Evolutionary conservation across 2,329 filamentous ascomycete species (phyloP).

Genomic region (Diaporthe ilicicola): DNA sequence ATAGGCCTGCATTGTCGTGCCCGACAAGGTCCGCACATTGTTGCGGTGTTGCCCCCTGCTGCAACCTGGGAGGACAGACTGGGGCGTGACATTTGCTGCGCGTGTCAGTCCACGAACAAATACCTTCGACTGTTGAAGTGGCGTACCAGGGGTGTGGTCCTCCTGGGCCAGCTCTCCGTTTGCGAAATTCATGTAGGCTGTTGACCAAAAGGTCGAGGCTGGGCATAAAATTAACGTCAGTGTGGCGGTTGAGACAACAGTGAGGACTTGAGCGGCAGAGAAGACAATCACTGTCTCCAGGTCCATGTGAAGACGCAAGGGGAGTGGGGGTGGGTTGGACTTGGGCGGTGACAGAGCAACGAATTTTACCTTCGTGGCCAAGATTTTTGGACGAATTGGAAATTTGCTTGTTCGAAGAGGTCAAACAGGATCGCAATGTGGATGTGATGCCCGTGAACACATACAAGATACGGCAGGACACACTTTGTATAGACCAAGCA

Average conservation of each 20-base stretch:
- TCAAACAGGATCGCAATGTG: neutral
- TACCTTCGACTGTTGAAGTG: neutral
- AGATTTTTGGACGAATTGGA: neutral
- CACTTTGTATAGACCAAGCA: neutral
- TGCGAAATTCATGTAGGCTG: neutral
- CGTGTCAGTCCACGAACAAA: neutral
- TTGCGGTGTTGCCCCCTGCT: neutral
- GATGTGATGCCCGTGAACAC: neutral
- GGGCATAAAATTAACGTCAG: neutral
- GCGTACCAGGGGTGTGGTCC: neutral
- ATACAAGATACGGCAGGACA: neutral
- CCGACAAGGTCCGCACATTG: slow-evolving; percentile 23
- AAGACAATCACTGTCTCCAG: neutral
- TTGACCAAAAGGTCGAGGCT: neutral
- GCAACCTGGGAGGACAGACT: neutral
- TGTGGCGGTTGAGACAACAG: too few species aligned
- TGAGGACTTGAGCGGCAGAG: neutral
- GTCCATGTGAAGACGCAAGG: neutral
- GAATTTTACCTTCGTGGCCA: neutral
- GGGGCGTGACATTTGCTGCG: neutral
- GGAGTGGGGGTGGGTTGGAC: neutral
- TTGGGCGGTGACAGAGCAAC: neutral
- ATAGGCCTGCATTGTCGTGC: slow-evolving; percentile 42
- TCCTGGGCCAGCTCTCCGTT: neutral
- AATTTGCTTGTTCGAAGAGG: neutral